Evolutionary conservation across 441 rosid species (phyloP).

Genomic region (Pelargonium cotyledonis): DNA sequence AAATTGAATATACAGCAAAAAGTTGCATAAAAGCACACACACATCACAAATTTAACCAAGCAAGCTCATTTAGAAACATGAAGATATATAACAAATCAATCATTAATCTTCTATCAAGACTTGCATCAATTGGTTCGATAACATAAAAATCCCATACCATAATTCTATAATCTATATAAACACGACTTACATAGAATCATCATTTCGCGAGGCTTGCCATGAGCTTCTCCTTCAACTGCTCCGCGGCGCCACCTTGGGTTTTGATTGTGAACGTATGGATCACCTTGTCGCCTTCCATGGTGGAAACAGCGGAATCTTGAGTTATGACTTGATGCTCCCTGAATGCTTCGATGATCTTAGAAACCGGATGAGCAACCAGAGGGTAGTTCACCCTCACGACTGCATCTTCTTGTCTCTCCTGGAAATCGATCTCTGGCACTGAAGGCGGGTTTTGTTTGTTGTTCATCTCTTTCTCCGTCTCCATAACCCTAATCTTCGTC

Average conservation of each 20-base stretch:
- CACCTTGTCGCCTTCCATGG: slow-evolving; percentile 48
- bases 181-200: slow-evolving; percentile 15
- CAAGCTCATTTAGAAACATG: not conserved
- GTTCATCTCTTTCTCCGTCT: slow-evolving; percentile 7
- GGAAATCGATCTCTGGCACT: slow-evolving; percentile 41
- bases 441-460: not conserved
- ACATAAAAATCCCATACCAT: not conserved
- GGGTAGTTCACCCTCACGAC: slow-evolving; percentile 68
- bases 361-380: slow-evolving; percentile 64
- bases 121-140: slow-evolving; percentile 12
- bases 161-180: slow-evolving; percentile 10
- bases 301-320: slow-evolving; percentile 53
- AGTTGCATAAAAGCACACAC: not conserved
- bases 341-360: slow-evolving; percentile 46
- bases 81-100: not conserved
- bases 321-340: slow-evolving; percentile 55
- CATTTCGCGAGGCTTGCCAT: slow-evolving; percentile 48
- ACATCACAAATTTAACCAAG: not conserved
- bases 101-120: slow-evolving; percentile 5
- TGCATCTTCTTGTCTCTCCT: slow-evolving; percentile 60
- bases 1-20: not conserved
- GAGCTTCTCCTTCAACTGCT: slow-evolving; percentile 78
- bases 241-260: slow-evolving; percentile 59
- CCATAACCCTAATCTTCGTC: slow-evolving; percentile 31
- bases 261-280: slow-evolving; percentile 65